Percentiles rank a stretch among this genome's conserved stretches.
These are phyloP conservation scores for Lithocarpus polystachyus DNA, from an alignment of 306 rosid genomes.

Conservation along the genomic window DNA sequence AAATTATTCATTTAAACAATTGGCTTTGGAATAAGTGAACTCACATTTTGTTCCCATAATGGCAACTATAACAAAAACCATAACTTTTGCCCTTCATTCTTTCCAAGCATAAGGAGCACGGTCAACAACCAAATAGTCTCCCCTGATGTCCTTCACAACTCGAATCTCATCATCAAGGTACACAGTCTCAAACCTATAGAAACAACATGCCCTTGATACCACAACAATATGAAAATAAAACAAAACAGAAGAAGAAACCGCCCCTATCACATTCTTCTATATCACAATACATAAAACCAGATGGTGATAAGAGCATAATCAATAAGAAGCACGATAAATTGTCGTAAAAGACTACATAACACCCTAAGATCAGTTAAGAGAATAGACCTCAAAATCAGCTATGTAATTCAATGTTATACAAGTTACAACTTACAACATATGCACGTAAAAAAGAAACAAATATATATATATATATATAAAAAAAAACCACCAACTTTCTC, in stretches of 20 bases:
- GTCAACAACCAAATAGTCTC: slow-evolving; percentile 82
- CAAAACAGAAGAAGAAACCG: background rate
- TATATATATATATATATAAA: background rate
- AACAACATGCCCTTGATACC: slow-evolving; percentile 13
- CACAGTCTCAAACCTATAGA: slow-evolving; percentile 68
- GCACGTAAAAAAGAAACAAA: background rate
- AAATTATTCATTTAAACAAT: background rate
- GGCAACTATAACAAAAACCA: background rate
- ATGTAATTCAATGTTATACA: background rate
- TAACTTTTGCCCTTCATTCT: slow-evolving; percentile 40
- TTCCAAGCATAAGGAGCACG: slow-evolving; percentile 73
- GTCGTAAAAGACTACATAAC: background rate
- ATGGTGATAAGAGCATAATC: background rate
- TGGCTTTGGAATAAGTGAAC: slow-evolving; percentile 5
- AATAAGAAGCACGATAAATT: background rate
- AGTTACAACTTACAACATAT: background rate
- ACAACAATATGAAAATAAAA: slow-evolving; percentile 12
- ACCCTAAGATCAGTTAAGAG: background rate
- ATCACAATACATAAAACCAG: background rate
- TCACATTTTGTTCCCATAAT: background rate
- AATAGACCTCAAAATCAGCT: background rate
- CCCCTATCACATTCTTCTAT: background rate
- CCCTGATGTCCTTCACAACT: slow-evolving; percentile 78
- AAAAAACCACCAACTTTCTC: background rate
- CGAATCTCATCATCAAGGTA: slow-evolving; percentile 76